These are phyloP conservation scores for Fusarium drepaniforme DNA, from an alignment of 2,329 filamentous ascomycete genomes.

Conservation along the genomic window DNA sequence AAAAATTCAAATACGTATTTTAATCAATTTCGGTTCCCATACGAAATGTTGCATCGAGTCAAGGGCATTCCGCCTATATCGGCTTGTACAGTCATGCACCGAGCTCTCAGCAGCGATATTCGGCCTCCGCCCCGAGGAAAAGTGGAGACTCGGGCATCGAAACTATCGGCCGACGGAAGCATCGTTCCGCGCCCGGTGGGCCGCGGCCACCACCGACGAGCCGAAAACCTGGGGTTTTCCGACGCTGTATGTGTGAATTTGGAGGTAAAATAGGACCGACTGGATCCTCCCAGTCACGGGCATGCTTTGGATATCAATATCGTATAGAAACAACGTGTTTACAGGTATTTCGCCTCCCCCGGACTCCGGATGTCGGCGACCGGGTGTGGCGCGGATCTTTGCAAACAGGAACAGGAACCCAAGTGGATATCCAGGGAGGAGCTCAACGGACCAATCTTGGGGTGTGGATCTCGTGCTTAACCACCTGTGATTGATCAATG, in stretches of 20 bases:
- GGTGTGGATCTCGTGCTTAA: neutral
- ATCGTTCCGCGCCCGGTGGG: slow-evolving; percentile 24
- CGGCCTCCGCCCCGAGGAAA: slow-evolving; percentile 16
- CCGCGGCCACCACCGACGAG: neutral
- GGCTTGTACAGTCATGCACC: neutral
- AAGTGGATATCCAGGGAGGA: slow-evolving; percentile 18
- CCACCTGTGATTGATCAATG: slow-evolving; percentile 21
- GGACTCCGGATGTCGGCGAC: slow-evolving; percentile 3
- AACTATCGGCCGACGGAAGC: slow-evolving; percentile 26
- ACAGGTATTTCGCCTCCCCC: neutral
- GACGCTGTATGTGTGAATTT: neutral
- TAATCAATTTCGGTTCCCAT: neutral
- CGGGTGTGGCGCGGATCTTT: slow-evolving; percentile 1
- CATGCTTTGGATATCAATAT: neutral
- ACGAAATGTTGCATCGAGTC: neutral
- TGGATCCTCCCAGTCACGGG: neutral
- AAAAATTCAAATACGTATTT: neutral
- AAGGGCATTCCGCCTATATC: neutral
- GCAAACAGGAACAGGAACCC: neutral
- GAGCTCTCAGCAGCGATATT: slow-evolving; percentile 1
- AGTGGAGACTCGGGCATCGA: slow-evolving; percentile 22
- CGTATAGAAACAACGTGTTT: neutral
- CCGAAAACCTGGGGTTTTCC: neutral
- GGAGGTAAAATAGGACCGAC: neutral
- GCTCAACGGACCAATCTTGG: neutral